These are phyloP conservation scores for Dryas alaskensis DNA, from an alignment of 306 rosid species.

Conservation along the genomic window DNA sequence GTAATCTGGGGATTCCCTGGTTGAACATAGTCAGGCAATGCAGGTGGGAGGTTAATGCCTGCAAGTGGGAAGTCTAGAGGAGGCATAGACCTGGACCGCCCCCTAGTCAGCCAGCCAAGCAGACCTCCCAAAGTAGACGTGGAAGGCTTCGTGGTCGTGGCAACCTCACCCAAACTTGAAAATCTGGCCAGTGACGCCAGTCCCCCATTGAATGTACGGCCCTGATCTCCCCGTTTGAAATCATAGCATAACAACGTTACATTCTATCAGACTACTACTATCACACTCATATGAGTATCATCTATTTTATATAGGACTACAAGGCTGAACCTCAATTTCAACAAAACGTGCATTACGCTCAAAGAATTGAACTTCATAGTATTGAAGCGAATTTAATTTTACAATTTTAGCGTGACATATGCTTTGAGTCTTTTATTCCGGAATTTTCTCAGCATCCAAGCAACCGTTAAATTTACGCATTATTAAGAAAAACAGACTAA, in stretches of 20 bases:
- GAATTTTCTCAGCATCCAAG: not conserved
- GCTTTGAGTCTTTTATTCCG: not conserved
- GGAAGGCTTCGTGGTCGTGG: slow-evolving; percentile 31
- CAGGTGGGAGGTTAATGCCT: slow-evolving; percentile 60
- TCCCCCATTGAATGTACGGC: slow-evolving; percentile 42
- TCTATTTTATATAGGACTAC: not conserved
- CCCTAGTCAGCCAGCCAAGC: slow-evolving; percentile 76
- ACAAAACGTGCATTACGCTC: not conserved
- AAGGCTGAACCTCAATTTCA: not conserved
- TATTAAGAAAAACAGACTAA: slow-evolving; percentile 17
- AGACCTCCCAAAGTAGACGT: slow-evolving; percentile 62
- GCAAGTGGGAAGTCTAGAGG: slow-evolving; percentile 69
- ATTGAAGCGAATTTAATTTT: not conserved
- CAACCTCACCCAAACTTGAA: slow-evolving; percentile 70
- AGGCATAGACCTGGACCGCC: slow-evolving; percentile 44
- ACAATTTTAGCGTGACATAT: not conserved
- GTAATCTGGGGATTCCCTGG: slow-evolving; percentile 64
- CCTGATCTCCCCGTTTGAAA: slow-evolving; percentile 40
- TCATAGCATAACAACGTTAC: not conserved
- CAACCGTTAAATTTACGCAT: not conserved
- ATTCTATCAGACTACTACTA: slow-evolving; percentile 18
- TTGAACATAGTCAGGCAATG: slow-evolving; percentile 76
- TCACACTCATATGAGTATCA: not conserved
- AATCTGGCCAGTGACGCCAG: slow-evolving; percentile 47
- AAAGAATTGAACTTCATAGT: not conserved